Conservation (phyloP, 768 basidiomycete species). For the Clitopilus passeckerianus region DNA sequence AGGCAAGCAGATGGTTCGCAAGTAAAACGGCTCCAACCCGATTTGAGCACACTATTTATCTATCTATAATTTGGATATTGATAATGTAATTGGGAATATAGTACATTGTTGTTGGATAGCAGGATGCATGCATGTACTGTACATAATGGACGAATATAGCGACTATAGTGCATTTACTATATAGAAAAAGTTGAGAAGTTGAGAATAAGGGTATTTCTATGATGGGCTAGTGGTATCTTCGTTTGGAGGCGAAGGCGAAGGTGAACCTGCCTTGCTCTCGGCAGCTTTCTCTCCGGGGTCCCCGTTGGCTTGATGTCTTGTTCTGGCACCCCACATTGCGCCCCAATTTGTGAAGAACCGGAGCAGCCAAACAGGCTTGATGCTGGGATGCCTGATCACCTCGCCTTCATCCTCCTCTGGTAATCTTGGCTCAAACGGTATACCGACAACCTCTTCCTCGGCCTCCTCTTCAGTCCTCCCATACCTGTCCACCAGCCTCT, state of each 20-base stretch:
- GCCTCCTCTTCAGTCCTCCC: conserved; percentile 76
- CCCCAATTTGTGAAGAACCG: conserved; percentile 78
- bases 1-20: conserved; percentile 50
- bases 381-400: conserved; percentile 50
- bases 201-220: neutral
- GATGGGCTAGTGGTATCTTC: conserved; percentile 1
- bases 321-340: conserved; percentile 47
- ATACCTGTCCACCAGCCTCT: conserved; percentile 57
- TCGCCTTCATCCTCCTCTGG: conserved; percentile 45
- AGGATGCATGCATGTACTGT: neutral
- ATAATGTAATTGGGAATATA: conserved; percentile 14
- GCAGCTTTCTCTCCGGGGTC: conserved; percentile 4
- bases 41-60: conserved; percentile 6
- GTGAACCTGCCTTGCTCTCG: neutral
- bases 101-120: conserved; percentile 5
- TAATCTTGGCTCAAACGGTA: conserved; percentile 11
- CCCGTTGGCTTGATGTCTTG: conserved; percentile 7
- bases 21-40: conserved; percentile 20
- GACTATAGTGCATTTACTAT: neutral
- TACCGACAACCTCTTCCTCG: conserved; percentile 56
- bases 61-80: conserved; percentile 10
- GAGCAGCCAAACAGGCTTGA: conserved; percentile 75
- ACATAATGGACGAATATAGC: neutral
- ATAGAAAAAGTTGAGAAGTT: conserved; percentile 1
- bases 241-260: neutral